Evolutionary conservation across 2,329 filamentous ascomycete species (phyloP).

Genomic region (Aspergillus cejpii): DNA sequence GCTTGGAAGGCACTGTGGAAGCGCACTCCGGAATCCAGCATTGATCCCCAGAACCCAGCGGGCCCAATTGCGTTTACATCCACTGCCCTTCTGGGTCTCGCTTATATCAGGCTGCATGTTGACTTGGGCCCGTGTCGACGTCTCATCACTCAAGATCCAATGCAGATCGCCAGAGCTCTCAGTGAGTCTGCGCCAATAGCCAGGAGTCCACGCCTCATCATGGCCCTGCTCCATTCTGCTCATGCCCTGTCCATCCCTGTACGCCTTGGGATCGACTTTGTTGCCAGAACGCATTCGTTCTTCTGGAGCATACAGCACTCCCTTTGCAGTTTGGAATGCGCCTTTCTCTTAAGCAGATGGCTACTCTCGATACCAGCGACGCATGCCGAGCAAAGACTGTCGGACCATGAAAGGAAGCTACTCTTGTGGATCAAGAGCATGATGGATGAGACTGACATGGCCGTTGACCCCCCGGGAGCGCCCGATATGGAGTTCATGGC

Average conservation of each 20-base stretch:
- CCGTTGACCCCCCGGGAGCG: slow-evolving; percentile 33
- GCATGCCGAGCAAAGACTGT: slow-evolving; percentile 39
- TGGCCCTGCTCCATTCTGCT: slow-evolving; percentile 48
- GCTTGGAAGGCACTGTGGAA: slow-evolving; percentile 51
- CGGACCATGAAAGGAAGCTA: slow-evolving; percentile 44
- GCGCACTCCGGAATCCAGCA: slow-evolving; percentile 47
- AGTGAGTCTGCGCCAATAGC: slow-evolving; percentile 39
- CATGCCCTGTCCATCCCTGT: slow-evolving; percentile 51
- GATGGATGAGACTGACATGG: slow-evolving; percentile 47
- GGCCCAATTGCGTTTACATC: slow-evolving; percentile 50
- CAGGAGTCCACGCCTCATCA: slow-evolving; percentile 43
- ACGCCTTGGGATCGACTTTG: slow-evolving; percentile 48
- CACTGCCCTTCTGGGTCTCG: slow-evolving; percentile 43
- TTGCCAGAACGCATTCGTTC: slow-evolving; percentile 48
- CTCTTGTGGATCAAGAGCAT: slow-evolving; percentile 46
- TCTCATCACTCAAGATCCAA: slow-evolving; percentile 44
- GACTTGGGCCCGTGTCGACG: slow-evolving; percentile 44
- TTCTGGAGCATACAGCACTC: slow-evolving; percentile 53
- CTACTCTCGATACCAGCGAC: slow-evolving; percentile 41
- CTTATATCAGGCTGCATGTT: slow-evolving; percentile 44
- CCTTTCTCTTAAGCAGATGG: slow-evolving; percentile 45
- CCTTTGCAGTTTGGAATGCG: slow-evolving; percentile 49
- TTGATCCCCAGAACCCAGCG: slow-evolving; percentile 49
- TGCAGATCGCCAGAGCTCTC: slow-evolving; percentile 43
- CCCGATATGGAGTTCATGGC: slow-evolving; percentile 40